Conservation (phyloP, 2,329 filamentous ascomycete species). For the Drechslerella dactyloides region DNA sequence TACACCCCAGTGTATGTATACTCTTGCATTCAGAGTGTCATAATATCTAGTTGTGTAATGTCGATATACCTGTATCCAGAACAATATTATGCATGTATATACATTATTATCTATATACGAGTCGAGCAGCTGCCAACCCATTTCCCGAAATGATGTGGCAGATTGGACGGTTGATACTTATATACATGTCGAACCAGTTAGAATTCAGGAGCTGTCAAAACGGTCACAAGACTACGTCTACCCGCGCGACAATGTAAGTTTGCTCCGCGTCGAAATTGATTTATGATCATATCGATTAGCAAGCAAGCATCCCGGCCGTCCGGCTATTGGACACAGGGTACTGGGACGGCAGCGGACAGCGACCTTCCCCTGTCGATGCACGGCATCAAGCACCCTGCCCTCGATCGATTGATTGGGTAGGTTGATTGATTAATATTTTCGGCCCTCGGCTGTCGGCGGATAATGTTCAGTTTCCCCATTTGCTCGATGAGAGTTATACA, state of each 20-base stretch:
- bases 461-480: no score
- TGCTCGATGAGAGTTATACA: no score
- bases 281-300: background rate
- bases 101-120: no score
- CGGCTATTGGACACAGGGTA: constrained; percentile 1
- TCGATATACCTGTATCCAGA: background rate
- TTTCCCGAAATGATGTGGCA: no score
- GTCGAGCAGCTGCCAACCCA: no score
- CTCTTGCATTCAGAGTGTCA: background rate
- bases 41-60: constrained; percentile 4
- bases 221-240: background rate
- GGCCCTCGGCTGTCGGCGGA: no score
- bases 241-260: background rate
- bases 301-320: background rate
- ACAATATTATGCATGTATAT: no score
- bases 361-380: background rate
- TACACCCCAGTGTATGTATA: background rate
- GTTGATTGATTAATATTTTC: background rate
- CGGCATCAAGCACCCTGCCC: background rate
- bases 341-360: background rate
- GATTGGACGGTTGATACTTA: no score
- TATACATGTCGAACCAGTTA: no score
- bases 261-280: background rate
- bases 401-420: background rate
- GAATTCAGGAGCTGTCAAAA: no score